Evolutionary conservation across 352 stramenopile genomes (phyloP), one percentile per base, ranked within the genome.

Genomic region (Phytophthora macrochlamydospora): DNA sequence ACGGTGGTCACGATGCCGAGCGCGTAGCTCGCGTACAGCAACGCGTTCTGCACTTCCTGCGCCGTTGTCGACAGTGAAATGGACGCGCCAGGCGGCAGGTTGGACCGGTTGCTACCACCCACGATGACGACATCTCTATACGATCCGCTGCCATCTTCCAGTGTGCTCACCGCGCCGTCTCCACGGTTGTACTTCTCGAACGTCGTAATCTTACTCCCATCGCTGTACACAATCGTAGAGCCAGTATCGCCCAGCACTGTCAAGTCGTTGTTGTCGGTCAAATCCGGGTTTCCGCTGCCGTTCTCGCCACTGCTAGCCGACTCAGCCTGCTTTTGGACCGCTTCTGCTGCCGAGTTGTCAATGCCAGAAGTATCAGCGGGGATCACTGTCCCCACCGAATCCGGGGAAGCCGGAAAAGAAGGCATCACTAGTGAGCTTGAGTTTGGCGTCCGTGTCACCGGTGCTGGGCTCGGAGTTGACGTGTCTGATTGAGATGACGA

Each of bases 1-100:
- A 78, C 57, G 12, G 64, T 68, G 8, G 76, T 77, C 32, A 85
- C 68, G 35, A 87, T 73, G 5, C 77, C 67, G 29, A 92, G 75
- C 2, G 75, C 76, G 42, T 81, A 88, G 54, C 71, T 79, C 4
- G 66, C 61, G 45, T 81, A 83, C 7, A 83, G 68, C 40, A 90
- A 66, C 29, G 71, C 76, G n/a, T 87, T 79, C 48, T 90, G 75
- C 7, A 75, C 57, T 35, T 78, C 57, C 43, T 83, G 61, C 4
- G 76, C 70, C 42, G 76, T 57, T 18, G 73, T 48, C 8, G 79
- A 89, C 4, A 91, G 66, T 31, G 71, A 72, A 43, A 91, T 87
- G 8, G 83, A 79, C 14, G 83, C 83, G 51, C 83, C 83, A 32
- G 83, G 83, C 14, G 78, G 69, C 8, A 85, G 31, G 18, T 79